Evolutionary conservation across 2,329 filamentous ascomycete genomes (phyloP).

Genomic region (Colletotrichum shisoi): DNA sequence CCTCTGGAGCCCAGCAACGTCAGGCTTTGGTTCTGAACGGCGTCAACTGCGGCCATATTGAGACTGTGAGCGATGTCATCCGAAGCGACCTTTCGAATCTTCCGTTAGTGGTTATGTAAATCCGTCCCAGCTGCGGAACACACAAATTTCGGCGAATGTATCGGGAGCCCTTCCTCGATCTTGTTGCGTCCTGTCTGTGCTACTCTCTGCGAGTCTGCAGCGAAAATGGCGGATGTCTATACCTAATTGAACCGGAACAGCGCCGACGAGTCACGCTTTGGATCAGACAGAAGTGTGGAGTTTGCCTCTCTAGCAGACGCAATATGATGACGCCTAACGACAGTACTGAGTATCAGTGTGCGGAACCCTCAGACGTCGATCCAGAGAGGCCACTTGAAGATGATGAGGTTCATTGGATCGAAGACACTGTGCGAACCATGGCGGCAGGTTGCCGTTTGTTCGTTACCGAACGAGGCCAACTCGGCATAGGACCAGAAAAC

Average conservation of each 20-base stretch:
- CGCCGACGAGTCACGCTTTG: background rate
- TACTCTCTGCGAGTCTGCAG: background rate
- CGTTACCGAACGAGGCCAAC: background rate
- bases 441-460: slow-evolving; percentile 20
- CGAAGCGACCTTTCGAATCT: slow-evolving; percentile 16
- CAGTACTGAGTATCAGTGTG: too few relatives aligned
- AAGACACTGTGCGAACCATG: slow-evolving; percentile 10
- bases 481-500: slow-evolving; percentile 16
- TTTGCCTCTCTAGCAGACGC: background rate
- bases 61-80: slow-evolving; percentile 5
- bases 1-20: too few relatives aligned
- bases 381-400: background rate
- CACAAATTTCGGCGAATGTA: background rate
- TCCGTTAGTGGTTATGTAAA: background rate
- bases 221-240: background rate
- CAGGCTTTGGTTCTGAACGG: background rate
- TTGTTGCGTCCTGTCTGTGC: slow-evolving; percentile 2
- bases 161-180: background rate
- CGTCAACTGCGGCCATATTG: background rate
- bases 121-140: background rate
- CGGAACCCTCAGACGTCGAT: background rate
- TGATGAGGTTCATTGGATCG: background rate
- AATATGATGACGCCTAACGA: background rate
- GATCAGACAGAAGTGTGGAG: background rate
- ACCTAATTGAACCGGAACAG: background rate